Percentiles rank a stretch among this genome's conserved stretches.
Conservation (phyloP, 2,329 filamentous ascomycete genomes). For the Didymella keratinophila region DNA sequence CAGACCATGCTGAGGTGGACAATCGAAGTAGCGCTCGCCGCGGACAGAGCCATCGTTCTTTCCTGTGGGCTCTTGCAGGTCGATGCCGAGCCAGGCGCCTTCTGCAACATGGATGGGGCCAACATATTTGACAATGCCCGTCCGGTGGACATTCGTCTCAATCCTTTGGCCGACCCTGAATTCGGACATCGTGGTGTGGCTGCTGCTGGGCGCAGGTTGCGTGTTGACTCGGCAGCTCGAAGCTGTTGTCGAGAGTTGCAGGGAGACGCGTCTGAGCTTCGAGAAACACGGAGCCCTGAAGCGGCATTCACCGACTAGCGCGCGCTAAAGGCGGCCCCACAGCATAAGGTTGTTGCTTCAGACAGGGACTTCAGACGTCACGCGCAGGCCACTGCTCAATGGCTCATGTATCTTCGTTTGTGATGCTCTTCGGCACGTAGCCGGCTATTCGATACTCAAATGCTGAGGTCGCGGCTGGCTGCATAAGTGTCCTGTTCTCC, state of each 20-base stretch:
- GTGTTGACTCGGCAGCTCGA: conserved; percentile 20
- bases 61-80: conserved; percentile 80
- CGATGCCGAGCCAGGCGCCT: conserved; percentile 89
- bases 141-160: conserved; percentile 78
- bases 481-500: background rate
- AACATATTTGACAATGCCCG: conserved; percentile 79
- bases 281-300: conserved; percentile 11
- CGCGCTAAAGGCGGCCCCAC: conserved; percentile 8
- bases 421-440: background rate
- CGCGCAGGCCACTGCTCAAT: background rate
- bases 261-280: conserved; percentile 19
- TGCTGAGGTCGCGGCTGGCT: background rate
- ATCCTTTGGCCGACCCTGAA: conserved; percentile 72
- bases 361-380: background rate
- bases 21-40: conserved; percentile 89
- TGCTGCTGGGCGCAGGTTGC: conserved; percentile 16
- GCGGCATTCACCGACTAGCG: conserved; percentile 15
- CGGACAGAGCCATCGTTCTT: conserved; percentile 96
- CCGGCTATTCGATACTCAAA: background rate
- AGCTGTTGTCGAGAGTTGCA: conserved; percentile 18
- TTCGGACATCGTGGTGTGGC: conserved; percentile 33
- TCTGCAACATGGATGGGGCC: conserved; percentile 82
- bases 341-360: background rate
- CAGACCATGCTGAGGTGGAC: conserved; percentile 75
- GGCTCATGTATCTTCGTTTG: background rate